Evolutionary conservation across 1,139 yeast species (phyloP).

Genomic region (Sugiyamaella japonica): DNA sequence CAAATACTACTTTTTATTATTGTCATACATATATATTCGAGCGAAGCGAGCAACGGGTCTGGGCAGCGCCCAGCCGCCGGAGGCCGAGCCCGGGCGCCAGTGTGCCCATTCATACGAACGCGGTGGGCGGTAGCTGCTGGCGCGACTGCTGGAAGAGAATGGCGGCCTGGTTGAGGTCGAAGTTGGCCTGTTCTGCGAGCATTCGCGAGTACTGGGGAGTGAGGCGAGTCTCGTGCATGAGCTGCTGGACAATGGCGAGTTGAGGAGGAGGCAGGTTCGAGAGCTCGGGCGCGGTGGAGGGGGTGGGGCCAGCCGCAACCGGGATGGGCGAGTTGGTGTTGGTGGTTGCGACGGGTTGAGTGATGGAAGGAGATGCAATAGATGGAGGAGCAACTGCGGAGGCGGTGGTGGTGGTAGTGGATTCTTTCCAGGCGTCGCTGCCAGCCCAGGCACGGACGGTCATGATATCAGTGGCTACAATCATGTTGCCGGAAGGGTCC

Average conservation of each 20-base stretch:
- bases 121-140: conserved; percentile 58
- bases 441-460: conserved; percentile 65
- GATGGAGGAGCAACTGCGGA: conserved; percentile 26
- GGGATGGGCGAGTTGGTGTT: conserved; percentile 28
- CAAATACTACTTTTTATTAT: too few relatives aligned
- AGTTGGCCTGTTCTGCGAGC: conserved; percentile 86
- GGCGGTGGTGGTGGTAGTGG: conserved; percentile 24
- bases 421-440: conserved; percentile 55
- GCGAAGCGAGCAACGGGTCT: background rate
- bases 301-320: conserved; percentile 32
- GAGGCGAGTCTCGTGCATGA: conserved; percentile 72
- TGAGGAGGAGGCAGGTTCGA: conserved; percentile 52
- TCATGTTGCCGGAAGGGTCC: conserved; percentile 64
- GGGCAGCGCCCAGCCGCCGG: conserved; percentile 8
- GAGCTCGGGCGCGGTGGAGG: conserved; percentile 28
- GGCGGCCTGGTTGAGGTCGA: conserved; percentile 74
- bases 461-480: conserved; percentile 82
- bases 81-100: background rate
- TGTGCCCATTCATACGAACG: conserved; percentile 41
- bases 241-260: conserved; percentile 62
- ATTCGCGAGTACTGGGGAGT: conserved; percentile 76
- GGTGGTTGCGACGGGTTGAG: too few relatives aligned
- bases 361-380: conserved; percentile 6
- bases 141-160: conserved; percentile 68
- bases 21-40: background rate